Base-by-base conservation (phyloP, 352 stramenopile species). In the Phytophthora citrophthora region DNA sequence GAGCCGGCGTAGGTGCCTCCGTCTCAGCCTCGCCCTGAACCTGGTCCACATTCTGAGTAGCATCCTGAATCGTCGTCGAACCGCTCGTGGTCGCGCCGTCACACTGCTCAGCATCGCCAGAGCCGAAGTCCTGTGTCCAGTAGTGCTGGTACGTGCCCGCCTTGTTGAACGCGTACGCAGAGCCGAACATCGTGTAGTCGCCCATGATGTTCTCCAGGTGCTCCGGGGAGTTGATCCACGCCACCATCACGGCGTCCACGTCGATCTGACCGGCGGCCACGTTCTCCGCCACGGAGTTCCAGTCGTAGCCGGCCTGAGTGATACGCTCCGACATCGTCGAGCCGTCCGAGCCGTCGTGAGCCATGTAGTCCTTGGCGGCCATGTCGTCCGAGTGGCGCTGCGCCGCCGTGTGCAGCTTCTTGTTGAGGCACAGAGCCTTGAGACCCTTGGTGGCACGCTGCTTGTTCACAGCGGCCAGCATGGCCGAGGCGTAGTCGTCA, bases 91-190 rank as follows among this genome's bases (percentile, higher is more conserved):
- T 23, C 13, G 40, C 43, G 2, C 48, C 49, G 38, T 71, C 61
- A 26, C 68, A 76, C 15, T 44, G 10, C 48, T 89, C 77, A 5
- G 40, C 57, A 26, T 46, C 46, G 44, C 80, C 59, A n/a, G 61
- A 41, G 15, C 62, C 78, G 46, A 89, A 91, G 59, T 86, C 54
- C 65, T 91, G 78, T 47, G 77, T 89, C 78, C 79, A 89, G 69
- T 79, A 89, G 64, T 81, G 65, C 36, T 73, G 54, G 64, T 79
- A 79, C 40, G 41, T 68, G 38, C 45, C 54, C 4, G 63, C 10
- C 12, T 34, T 34, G 55, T 72, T 78, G 46, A 65, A 74, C 6
- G 67, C 50, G 49, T 81, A 77, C 10, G 65, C 72, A 13, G 65
- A 46, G 44, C 57, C 66, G 51, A 85, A 76, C 66, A 76, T 77